Base-by-base conservation (phyloP, 345 rosid species). In the Lumnitzera racemosa region DNA sequence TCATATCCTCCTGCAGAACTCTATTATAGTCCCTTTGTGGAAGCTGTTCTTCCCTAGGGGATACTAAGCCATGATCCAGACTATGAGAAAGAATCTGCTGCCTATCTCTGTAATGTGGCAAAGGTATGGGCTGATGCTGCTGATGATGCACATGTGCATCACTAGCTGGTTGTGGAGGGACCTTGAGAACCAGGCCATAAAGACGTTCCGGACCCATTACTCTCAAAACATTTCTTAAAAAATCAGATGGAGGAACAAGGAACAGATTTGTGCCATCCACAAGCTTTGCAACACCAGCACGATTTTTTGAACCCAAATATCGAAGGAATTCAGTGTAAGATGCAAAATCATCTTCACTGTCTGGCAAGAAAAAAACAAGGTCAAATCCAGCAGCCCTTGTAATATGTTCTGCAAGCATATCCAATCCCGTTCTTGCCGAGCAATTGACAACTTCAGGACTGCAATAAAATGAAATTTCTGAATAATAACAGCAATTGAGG, bases 361-460 rank as follows among this genome's bases (percentile, higher is more conserved):
- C 97, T 1, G 99, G 99, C 78, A 90, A 78, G 82, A 94, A 94
- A 83, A 73, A 90, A 64, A 90, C 88, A 47, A 88, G 77, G 49
- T 90, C 97, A 63, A 88, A 86, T 51, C 91, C 90, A 63, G 78
- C 68, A 31, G 96, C 87, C 74, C 88, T 95, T 4, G 77, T 73
- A 67, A 80, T 84, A 69, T 90, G 97, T 71, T 84, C 84, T 27
- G 95, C 70, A 8, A 94, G 96, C 87, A 86, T 81, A 78, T 94
- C 99, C 82, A 94, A 67, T 67, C 99, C 96, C 17, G 99, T 94
- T 76, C 97, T 80, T 65, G 99, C 99, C 17, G 99, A 90, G 76
- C 99, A 94, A 68, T 94, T 90, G 59, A 94, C 76, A 58, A 84
- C 84, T 72, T 77, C 87, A 58, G 99, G 99, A 65, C 97, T 94